Conservation (phyloP, 768 basidiomycete genomes). For the Lentinula boryana region DNA sequence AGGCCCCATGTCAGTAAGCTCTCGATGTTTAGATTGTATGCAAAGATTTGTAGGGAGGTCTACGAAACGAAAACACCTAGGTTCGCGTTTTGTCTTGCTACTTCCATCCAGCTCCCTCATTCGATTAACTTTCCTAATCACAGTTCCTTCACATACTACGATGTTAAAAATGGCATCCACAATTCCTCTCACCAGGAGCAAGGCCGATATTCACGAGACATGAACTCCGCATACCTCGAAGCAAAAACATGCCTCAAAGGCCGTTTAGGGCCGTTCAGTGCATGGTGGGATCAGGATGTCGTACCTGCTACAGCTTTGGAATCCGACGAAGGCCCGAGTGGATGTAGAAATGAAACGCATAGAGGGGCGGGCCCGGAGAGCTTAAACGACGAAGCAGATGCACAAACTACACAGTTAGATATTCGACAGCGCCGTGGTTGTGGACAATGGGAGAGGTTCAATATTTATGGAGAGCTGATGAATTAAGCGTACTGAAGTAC, state of each 20-base stretch:
- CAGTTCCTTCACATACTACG: not conserved
- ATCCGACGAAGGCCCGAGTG: no score
- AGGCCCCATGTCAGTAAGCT: conserved; percentile 3
- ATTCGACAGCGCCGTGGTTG: no score
- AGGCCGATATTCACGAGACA: not conserved
- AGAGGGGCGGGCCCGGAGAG: no score
- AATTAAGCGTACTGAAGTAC: no score
- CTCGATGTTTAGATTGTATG: conserved; percentile 1
- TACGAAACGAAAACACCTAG: not conserved
- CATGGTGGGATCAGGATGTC: not conserved
- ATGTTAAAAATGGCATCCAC: not conserved
- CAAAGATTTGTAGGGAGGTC: not conserved
- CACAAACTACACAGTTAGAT: no score
- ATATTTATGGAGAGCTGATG: no score
- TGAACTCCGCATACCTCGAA: not conserved
- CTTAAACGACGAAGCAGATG: no score
- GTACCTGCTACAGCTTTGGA: no score
- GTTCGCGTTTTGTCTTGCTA: not conserved
- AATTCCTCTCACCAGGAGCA: not conserved
- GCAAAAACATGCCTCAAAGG: not conserved
- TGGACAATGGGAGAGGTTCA: no score
- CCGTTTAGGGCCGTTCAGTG: not conserved
- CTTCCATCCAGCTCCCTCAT: not conserved
- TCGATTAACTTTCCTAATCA: not conserved
- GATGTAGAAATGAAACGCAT: no score